A percentile compares a stretch with the other conserved stretches of the same genome.
phyloP scores from a whole-genome alignment of 257 asterid species.

The Solanum dulcamara region DNA sequence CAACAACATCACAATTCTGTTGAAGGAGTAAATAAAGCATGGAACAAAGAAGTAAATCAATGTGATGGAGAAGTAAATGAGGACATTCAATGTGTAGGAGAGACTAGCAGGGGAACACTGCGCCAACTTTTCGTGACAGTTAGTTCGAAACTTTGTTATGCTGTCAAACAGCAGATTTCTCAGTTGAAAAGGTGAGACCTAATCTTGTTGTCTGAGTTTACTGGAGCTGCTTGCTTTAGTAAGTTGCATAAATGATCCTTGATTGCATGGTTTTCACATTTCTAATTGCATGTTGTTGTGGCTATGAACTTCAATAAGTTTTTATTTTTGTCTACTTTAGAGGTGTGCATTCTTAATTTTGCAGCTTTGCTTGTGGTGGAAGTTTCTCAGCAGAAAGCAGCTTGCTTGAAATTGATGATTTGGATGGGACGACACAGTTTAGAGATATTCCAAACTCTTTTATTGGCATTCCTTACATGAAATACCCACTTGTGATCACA shows the following conservation, averaged over 20 bases:
- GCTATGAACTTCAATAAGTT: background rate
- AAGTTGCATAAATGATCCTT: background rate
- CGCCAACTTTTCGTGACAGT: slow-evolving; percentile 63
- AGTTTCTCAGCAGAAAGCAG: slow-evolving; percentile 5
- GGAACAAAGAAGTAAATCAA: background rate
- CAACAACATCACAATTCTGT: slow-evolving; percentile 33
- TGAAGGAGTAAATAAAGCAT: slow-evolving; percentile 7
- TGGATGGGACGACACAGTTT: slow-evolving; percentile 34
- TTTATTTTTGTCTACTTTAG: background rate
- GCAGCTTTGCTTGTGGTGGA: slow-evolving; percentile 30
- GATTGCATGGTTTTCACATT: background rate
- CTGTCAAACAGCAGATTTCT: slow-evolving; percentile 50
- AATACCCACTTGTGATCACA: slow-evolving; percentile 56
- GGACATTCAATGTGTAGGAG: background rate
- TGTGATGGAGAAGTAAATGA: background rate
- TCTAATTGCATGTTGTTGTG: background rate
- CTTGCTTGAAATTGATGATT: slow-evolving; percentile 26
- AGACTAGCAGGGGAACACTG: slow-evolving; percentile 7
- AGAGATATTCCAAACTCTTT: slow-evolving; percentile 49
- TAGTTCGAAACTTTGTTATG: slow-evolving; percentile 61
- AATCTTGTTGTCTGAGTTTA: background rate
- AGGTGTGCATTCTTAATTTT: background rate
- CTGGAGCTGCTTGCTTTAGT: background rate
- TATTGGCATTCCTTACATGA: slow-evolving; percentile 23
- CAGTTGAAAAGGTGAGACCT: slow-evolving; percentile 38